Base-by-base conservation (phyloP, 106 monocot genomes). In the Agapanthus africanus region DNA sequence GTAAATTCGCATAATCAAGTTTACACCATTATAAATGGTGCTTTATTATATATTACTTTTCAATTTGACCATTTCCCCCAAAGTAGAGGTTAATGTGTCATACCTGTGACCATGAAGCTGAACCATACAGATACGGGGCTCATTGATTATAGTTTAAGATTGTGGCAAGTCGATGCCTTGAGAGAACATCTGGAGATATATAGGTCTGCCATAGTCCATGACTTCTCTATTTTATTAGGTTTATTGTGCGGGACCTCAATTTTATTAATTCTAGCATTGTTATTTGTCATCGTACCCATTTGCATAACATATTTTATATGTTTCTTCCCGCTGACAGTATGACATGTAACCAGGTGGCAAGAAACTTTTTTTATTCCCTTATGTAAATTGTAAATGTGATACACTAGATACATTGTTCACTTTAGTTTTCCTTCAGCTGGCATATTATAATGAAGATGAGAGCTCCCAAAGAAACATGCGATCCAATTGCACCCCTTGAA, bases 361-460 rank as follows among this genome's bases (percentile, higher is more conserved):
- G 56, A 56, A 56, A 56, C 7, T 0, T 11, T n/a, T n/a, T 35
- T 28, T 41, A 38, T 41, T 61, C 30, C 66, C 61, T 66, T 15
- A 26, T 66, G n/a, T 65, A 33, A 15, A 40, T 40, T 59, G n/a
- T n/a, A n/a, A n/a, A n/a, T n/a, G n/a, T n/a, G n/a, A n/a, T n/a
- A n/a, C n/a, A n/a, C n/a, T n/a, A n/a, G 42, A 8, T 42, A 42
- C 42, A 42, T 42, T 42, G 10, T 8, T 42, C 42, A 42, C 42
- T 42, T 42, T 42, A 8, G 15, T 42, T 42, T 42, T 8, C 42
- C 7, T 42, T 66, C 50, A 35, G 90, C 50, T 94, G 94, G 94
- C 90, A 90, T 70, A 81, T 94, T 63, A 63, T 81, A 46, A 94
- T 90, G 94, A 90, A 80, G 65, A 90, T 90, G 94, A 62, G 71